A percentile compares a stretch with the other conserved stretches of the same genome.
Evolutionary conservation across 257 asterid genomes (phyloP).

Genomic region (Orobanche coerulescens): DNA sequence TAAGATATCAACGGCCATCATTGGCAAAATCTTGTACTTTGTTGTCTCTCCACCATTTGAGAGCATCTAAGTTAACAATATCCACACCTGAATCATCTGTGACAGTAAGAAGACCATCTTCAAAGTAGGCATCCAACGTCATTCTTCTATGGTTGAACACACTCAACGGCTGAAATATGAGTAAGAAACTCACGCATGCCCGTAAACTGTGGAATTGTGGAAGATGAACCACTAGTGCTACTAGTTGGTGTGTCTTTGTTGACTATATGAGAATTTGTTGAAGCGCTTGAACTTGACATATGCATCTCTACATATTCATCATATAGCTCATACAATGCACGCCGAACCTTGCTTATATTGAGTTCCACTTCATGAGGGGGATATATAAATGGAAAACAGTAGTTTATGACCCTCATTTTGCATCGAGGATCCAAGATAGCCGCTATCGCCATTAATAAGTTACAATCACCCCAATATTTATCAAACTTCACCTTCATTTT

Average conservation of each 20-base stretch:
- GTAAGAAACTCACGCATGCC: not conserved
- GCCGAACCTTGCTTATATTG: not conserved
- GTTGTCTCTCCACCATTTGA: constrained; percentile 1
- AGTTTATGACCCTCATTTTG: not conserved
- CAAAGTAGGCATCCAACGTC: not conserved
- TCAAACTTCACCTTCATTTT: not conserved
- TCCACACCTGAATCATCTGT: not conserved
- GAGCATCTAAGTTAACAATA: not conserved
- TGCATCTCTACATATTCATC: not conserved
- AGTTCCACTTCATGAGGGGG: not conserved
- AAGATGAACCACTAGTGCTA: not conserved
- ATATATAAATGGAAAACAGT: not conserved
- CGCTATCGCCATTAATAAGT: not conserved
- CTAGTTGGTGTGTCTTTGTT: not conserved
- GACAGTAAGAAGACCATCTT: not conserved
- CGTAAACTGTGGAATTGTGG: not conserved
- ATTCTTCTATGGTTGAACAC: not conserved
- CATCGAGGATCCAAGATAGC: not conserved
- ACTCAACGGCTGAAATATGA: not conserved
- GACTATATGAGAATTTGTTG: not conserved
- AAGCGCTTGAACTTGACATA: not conserved
- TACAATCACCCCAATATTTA: not conserved
- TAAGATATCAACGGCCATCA: constrained; percentile 5
- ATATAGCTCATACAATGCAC: not conserved
- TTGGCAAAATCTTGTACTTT: constrained; percentile 1